These are phyloP conservation scores for Hevea brasiliensis DNA, from an alignment of 345 rosid species.

Conservation along the genomic window DNA sequence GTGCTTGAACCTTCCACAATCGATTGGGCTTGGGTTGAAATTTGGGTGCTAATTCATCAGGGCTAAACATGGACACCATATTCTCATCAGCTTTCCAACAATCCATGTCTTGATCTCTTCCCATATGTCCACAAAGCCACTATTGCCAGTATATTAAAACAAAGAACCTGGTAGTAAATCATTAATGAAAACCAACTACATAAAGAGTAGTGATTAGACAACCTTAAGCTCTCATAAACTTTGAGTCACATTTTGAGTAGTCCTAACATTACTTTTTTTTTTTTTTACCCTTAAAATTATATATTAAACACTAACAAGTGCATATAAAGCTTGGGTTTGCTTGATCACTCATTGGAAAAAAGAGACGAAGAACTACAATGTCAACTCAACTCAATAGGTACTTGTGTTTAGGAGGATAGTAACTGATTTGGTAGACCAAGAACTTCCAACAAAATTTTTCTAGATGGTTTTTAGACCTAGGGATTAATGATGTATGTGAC, in stretches of 20 bases:
- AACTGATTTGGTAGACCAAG: too few relatives aligned
- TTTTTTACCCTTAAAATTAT: not conserved
- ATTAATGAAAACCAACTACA: conserved; percentile 66
- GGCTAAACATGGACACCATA: conserved; percentile 45
- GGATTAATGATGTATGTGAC: too few relatives aligned
- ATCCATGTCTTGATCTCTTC: conserved; percentile 48
- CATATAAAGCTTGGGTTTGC: conserved; percentile 6
- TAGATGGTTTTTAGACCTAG: too few relatives aligned
- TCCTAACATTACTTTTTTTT: too few relatives aligned
- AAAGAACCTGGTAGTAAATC: conserved; percentile 72
- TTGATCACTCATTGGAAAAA: conserved; percentile 12
- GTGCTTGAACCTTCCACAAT: conserved; percentile 78
- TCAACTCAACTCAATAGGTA: not conserved
- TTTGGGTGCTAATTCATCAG: conserved; percentile 57
- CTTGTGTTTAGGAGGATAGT: too few relatives aligned
- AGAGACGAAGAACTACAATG: not conserved
- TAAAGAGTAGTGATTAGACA: too few relatives aligned
- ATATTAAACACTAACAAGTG: too few relatives aligned
- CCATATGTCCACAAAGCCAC: conserved; percentile 67
- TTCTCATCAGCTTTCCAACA: conserved; percentile 38
- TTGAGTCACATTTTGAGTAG: not conserved
- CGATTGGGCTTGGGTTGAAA: conserved; percentile 76
- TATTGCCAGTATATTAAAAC: conserved; percentile 66
- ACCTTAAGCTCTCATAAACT: conserved; percentile 6
- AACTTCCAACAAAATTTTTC: too few relatives aligned